phyloP scores from a whole-genome alignment of 495 filamentous ascomycete genomes.

The Jackrogersella minutella region DNA sequence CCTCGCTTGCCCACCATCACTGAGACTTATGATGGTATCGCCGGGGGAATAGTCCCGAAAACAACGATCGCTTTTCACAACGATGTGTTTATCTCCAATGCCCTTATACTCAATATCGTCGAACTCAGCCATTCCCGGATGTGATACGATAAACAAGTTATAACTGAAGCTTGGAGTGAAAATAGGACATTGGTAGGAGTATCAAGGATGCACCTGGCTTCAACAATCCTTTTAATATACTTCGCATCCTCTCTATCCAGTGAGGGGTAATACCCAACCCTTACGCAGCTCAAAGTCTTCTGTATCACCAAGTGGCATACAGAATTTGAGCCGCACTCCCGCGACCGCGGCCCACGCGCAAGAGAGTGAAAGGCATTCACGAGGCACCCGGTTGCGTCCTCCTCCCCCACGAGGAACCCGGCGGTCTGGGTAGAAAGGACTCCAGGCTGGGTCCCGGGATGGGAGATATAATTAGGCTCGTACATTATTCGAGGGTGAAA shows the following conservation, averaged over 20 bases:
- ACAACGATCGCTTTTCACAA: conserved; percentile 27
- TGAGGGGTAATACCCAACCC: conserved; percentile 9
- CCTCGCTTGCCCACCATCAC: conserved; percentile 21
- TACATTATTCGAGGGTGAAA: neutral
- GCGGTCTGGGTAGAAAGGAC: conserved; percentile 15
- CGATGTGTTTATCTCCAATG: conserved; percentile 11
- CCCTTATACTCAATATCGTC: conserved; percentile 30
- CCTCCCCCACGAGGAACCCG: conserved; percentile 13
- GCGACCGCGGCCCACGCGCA: conserved; percentile 25
- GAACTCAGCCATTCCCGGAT: conserved; percentile 10
- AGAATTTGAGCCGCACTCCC: conserved; percentile 7
- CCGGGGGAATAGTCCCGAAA: conserved; percentile 31
- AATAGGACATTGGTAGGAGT: neutral
- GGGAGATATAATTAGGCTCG: neutral
- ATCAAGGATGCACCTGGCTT: neutral
- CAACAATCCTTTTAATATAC: conserved; percentile 4
- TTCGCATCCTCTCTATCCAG: neutral
- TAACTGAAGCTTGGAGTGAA: neutral
- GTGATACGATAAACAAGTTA: neutral
- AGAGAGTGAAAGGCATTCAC: neutral
- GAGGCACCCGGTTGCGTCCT: neutral
- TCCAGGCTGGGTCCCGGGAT: conserved; percentile 7
- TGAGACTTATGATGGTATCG: conserved; percentile 23
- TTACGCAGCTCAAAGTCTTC: neutral
- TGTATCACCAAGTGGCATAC: neutral